Evolutionary conservation across 2,329 filamentous ascomycete species (phyloP).

Genomic region (Sclerotinia nivalis): DNA sequence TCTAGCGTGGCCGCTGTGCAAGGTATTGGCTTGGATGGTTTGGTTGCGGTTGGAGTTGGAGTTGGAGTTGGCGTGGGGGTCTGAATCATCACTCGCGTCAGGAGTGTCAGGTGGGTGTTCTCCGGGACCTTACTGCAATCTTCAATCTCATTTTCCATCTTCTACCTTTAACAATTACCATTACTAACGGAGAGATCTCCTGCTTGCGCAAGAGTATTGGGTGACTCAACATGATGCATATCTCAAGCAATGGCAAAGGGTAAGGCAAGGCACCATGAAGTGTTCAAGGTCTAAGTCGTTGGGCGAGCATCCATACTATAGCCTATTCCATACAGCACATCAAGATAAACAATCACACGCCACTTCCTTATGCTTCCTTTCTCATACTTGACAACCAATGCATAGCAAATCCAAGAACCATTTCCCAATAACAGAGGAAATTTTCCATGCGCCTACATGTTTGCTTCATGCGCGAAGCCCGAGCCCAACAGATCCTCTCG

Average conservation of each 20-base stretch:
- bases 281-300: slow-evolving; percentile 19
- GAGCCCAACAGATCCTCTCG: slow-evolving; percentile 11
- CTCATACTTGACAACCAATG: background rate
- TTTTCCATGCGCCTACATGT: background rate
- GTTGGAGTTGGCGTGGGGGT: slow-evolving; percentile 8
- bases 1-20: slow-evolving; percentile 17
- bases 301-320: slow-evolving; percentile 7
- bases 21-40: background rate
- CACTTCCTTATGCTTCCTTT: slow-evolving; percentile 10
- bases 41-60: background rate
- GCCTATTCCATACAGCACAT: slow-evolving; percentile 7
- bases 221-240: slow-evolving; percentile 4
- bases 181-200: slow-evolving; percentile 11
- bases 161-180: background rate
- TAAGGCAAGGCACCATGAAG: slow-evolving; percentile 20
- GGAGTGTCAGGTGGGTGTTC: slow-evolving; percentile 21
- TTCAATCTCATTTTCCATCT: slow-evolving; percentile 7
- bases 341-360: slow-evolving; percentile 18
- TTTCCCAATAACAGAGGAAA: slow-evolving; percentile 7
- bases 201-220: slow-evolving; percentile 8
- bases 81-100: slow-evolving; percentile 11
- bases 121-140: slow-evolving; percentile 13
- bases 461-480: slow-evolving; percentile 7
- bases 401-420: background rate
- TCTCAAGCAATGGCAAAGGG: background rate